Conservation (phyloP, 75 land plant genomes). For the Selaginella moellendorffii region DNA sequence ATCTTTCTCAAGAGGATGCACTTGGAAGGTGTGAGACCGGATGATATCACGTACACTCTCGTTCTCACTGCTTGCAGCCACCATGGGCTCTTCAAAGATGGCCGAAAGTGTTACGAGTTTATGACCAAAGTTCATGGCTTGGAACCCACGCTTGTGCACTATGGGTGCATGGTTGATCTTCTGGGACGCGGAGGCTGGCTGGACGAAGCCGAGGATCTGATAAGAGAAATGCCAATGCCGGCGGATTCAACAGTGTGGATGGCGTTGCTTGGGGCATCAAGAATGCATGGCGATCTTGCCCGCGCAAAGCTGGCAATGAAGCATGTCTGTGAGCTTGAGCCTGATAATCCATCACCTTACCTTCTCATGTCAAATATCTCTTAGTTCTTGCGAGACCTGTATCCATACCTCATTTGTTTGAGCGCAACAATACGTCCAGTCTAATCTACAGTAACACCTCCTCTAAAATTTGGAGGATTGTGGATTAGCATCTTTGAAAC, state of each 20-base stretch:
- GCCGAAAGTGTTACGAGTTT: constrained; percentile 6
- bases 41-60: constrained; percentile 18
- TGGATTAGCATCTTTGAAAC: too few relatives aligned
- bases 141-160: constrained; percentile 22
- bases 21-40: constrained; percentile 5
- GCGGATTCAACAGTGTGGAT: constrained; percentile 20
- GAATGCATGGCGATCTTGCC: constrained; percentile 16
- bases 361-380: too few relatives aligned
- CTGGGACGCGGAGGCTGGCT: constrained; percentile 21
- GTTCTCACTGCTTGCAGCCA: constrained; percentile 26
- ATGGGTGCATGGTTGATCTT: constrained; percentile 27
- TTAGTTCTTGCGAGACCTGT: too few relatives aligned
- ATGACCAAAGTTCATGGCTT: constrained; percentile 20
- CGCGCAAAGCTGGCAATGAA: too few relatives aligned
- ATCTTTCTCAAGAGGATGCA: constrained; percentile 10
- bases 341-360: too few relatives aligned
- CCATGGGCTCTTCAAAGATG: constrained; percentile 18
- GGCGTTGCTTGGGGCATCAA: constrained; percentile 30
- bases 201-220: constrained; percentile 22
- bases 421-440: too few relatives aligned
- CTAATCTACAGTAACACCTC: too few relatives aligned
- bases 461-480: too few relatives aligned
- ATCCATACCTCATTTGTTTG: too few relatives aligned
- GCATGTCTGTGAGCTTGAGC: too few relatives aligned
- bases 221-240: constrained; percentile 14